These are phyloP conservation scores for Allomyces arbusculus DNA, from an alignment of 192 early-diverging fungal genomes.

Conservation along the genomic window DNA sequence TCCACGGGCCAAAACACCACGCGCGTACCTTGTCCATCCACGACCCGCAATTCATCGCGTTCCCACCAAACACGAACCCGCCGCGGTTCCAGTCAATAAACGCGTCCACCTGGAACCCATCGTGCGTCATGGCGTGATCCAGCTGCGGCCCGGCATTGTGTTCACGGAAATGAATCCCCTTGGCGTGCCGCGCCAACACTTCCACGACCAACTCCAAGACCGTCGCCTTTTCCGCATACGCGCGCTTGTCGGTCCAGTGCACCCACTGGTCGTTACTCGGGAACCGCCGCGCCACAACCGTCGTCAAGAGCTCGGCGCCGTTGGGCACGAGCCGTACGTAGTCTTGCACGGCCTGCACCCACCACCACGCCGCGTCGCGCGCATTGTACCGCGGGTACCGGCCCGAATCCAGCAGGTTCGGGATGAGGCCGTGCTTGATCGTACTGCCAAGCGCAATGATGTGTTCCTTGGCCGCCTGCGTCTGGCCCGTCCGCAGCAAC, in stretches of 20 bases:
- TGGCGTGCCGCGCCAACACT: conserved; percentile 71
- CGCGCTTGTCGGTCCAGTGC: conserved; percentile 34
- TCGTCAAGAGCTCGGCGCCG: conserved; percentile 50
- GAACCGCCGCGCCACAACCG: conserved; percentile 60
- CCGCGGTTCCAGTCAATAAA: conserved; percentile 45
- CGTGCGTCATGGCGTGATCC: conserved; percentile 77
- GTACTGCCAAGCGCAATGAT: conserved; percentile 80
- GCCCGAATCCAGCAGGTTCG: conserved; percentile 80
- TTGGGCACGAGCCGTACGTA: conserved; percentile 61
- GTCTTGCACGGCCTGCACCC: conserved; percentile 68
- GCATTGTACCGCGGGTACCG: conserved; percentile 81
- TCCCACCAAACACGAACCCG: conserved; percentile 76
- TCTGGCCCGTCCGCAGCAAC: conserved; percentile 63
- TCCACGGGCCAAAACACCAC: too few relatives aligned
- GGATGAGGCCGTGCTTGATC: conserved; percentile 85
- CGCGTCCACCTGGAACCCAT: conserved; percentile 71
- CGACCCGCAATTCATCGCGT: conserved; percentile 82
- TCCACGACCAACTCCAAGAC: conserved; percentile 79
- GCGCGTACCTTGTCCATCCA: conserved; percentile 99
- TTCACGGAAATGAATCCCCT: conserved; percentile 80
- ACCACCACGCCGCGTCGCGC: conserved; percentile 92
- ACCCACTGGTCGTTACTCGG: conserved; percentile 52
- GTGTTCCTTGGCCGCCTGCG: conserved; percentile 59
- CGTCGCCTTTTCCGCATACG: conserved; percentile 41
- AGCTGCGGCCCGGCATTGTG: conserved; percentile 77